Evolutionary conservation across 2,329 filamentous ascomycete genomes (phyloP).

Genomic region (Dendryphion nanum): DNA sequence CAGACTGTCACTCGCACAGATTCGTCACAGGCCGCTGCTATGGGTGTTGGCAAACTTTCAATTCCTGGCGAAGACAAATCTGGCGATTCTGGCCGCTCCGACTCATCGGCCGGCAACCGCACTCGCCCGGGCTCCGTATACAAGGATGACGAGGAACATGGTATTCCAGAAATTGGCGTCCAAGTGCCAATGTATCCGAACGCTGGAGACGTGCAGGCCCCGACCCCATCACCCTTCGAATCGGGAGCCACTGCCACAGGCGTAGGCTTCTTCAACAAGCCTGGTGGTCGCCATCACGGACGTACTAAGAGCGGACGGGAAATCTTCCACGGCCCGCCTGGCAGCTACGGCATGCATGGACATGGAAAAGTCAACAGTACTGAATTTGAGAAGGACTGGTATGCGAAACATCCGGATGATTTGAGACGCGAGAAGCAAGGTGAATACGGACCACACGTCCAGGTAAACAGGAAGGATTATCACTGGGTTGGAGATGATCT

Average conservation of each 20-base stretch:
- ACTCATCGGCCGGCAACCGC: conserved; percentile 27
- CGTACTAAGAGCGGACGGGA: conserved; percentile 72
- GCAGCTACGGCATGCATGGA: conserved; percentile 89
- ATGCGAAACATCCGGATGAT: conserved; percentile 84
- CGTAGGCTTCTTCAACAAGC: conserved; percentile 55
- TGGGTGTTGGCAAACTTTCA: conserved; percentile 68
- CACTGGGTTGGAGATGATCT: conserved; percentile 86
- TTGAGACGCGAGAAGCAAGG: conserved; percentile 71
- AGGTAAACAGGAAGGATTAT: conserved; percentile 66
- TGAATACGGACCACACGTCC: conserved; percentile 59
- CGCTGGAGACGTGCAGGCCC: conserved; percentile 93
- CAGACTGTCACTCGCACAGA: conserved; percentile 85
- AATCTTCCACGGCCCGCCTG: conserved; percentile 70
- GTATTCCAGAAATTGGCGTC: conserved; percentile 88
- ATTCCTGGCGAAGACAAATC: conserved; percentile 33
- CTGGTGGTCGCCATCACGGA: conserved; percentile 54
- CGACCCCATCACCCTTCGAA: conserved; percentile 68
- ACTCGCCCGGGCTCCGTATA: conserved; percentile 57
- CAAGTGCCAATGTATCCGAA: conserved; percentile 92
- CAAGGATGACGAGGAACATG: conserved; percentile 64
- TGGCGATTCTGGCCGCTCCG: conserved; percentile 27
- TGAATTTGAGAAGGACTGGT: conserved; percentile 88
- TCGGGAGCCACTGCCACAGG: conserved; percentile 40
- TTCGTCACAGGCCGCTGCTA: conserved; percentile 81
- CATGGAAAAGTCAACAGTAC: conserved; percentile 75